Conservation (phyloP, 495 filamentous ascomycete species). For the Hypomontagnella monticulosa region DNA sequence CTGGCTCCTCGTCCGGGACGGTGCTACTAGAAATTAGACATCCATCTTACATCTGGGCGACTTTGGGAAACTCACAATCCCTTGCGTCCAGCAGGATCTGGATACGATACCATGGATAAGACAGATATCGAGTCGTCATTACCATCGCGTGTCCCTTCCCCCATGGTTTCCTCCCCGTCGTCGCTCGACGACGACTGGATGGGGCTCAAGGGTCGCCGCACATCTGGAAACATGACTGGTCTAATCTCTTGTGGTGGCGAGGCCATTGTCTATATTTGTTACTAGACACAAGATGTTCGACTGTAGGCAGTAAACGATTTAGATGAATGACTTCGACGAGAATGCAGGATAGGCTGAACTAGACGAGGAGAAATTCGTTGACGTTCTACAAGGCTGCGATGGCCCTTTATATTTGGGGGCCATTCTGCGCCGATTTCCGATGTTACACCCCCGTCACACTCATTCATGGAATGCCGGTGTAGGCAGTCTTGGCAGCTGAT, state of each 20-base stretch:
- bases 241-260: not conserved
- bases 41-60: not conserved
- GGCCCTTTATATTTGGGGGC: slow-evolving; percentile 25
- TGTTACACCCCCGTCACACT: not conserved
- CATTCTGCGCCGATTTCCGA: not conserved
- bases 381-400: not conserved
- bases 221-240: not conserved
- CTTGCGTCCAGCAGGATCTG: slow-evolving; percentile 21
- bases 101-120: slow-evolving; percentile 25
- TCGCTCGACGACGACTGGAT: slow-evolving; percentile 17
- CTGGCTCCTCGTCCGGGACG: slow-evolving; percentile 8
- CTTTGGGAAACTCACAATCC: slow-evolving; percentile 15
- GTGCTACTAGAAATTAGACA: slow-evolving; percentile 18
- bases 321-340: not conserved
- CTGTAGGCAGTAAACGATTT: not conserved
- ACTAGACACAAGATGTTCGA: no score
- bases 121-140: slow-evolving; percentile 19
- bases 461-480: slow-evolving; percentile 4
- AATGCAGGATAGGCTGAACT: not conserved
- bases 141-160: slow-evolving; percentile 1
- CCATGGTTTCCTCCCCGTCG: slow-evolving; percentile 17
- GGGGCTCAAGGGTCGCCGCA: not conserved
- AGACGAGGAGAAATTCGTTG: not conserved
- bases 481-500: slow-evolving; percentile 17
- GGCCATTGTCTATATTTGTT: slow-evolving; percentile 3